Conservation (phyloP, 257 asterid genomes). For the Eucommia ulmoides region DNA sequence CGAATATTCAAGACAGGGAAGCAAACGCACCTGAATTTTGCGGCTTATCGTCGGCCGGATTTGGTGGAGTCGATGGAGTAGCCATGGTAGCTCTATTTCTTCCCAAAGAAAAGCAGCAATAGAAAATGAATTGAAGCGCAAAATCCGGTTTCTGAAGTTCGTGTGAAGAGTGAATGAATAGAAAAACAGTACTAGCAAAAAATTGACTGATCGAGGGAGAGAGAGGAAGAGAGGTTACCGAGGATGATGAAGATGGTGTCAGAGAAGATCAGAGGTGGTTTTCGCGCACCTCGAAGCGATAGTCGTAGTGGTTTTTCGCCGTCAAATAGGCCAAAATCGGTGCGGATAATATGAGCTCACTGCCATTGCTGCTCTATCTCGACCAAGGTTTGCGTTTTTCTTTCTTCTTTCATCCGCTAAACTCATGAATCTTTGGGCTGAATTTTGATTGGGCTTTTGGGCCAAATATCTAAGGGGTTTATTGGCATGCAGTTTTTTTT, state of each 20-base stretch:
- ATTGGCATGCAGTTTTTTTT: no score
- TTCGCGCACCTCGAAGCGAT: conserved; percentile 18
- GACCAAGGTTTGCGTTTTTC: no score
- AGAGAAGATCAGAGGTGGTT: conserved; percentile 4
- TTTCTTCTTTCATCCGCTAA: no score
- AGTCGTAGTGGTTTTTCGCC: no score
- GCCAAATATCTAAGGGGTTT: no score
- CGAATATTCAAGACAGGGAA: not conserved
- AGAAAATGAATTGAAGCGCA: not conserved
- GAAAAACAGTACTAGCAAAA: conserved; percentile 2
- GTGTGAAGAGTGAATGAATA: not conserved
- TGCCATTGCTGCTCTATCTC: no score
- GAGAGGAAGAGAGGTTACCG: conserved; percentile 6
- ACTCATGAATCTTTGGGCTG: no score
- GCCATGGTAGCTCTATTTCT: conserved; percentile 32
- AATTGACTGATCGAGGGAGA: no score
- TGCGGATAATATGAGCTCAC: no score
- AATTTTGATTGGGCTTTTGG: no score
- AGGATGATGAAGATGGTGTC: conserved; percentile 12
- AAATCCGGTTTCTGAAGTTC: not conserved
- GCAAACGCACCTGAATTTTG: conserved; percentile 47
- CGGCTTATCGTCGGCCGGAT: conserved; percentile 27
- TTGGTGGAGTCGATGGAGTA: conserved; percentile 44
- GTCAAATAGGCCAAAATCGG: no score
- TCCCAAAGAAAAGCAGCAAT: not conserved